Base-by-base conservation (phyloP, 352 stramenopile genomes). In the Pythium brachiatum region DNA sequence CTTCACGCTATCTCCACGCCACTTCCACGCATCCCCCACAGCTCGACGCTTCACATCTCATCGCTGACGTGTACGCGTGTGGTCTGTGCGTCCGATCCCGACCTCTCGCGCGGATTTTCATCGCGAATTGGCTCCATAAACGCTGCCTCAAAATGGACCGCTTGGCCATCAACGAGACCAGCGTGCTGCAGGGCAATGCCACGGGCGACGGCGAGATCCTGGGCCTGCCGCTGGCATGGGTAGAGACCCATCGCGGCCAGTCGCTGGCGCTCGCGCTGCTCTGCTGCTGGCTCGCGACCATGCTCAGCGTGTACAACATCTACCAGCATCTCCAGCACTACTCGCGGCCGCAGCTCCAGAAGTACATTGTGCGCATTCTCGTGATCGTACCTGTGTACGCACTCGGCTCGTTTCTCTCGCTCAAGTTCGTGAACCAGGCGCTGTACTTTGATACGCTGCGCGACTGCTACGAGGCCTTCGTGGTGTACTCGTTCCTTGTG, bases 391-490 rank as follows among this genome's bases (percentile, higher is more conserved):
- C 89, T 0, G 81, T 97, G 16, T 97, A 97, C 71, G 86, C 88
- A 15, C 57, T 96, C 39, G 77, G 80, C n/a, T 92, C 83, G 34
- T 78, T 92, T 32, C 61, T 96, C 13, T 92, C 88, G 58, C 76
- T 97, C 39, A 75, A 75, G 32, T 93, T 95, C 60, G 81, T 91
- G 41, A 79, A 90, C 50, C 70, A 89, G 53, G 83, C 85, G 58
- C 70, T 94, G 47, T 92, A 91, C 53, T 90, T 96, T 43, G 86
- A 96, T 67, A 92, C 83, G 16, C 73, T 97, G 27, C 88, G 92
- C 44, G 91, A 98, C 67, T 85, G 88, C 58, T 97, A 97, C 70
- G 92, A 98, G 62, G 91, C 92, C 1, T 97, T 97, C 59, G 91
- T 97, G 20, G 86, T 98, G 29, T 97, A 97, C 68, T 93, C 74